Base-by-base conservation (phyloP, 805 yeast genomes). In the Nakazawaea ernobii region DNA sequence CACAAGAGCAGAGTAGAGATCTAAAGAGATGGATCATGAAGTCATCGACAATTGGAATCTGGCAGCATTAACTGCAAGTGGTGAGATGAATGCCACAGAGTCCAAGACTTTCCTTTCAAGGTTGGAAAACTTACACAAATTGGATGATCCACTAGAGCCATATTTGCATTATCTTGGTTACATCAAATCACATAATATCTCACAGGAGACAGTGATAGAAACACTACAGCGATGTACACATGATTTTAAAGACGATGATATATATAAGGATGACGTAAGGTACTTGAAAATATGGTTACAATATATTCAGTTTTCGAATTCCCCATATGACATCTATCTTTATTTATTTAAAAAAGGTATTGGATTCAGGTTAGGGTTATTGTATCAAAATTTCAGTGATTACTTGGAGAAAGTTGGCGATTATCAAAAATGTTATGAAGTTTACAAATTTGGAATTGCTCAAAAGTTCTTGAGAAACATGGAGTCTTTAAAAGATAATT, bases 141-240 rank as follows among this genome's bases (percentile, higher is more conserved):
- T 80, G 37, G 96, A 90, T 65, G 97, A 91, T 61, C 97, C 97
- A 0, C 60, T 90, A 20, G 88, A 86, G 52, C 77, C 81, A 1
- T 89, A 75, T 61, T 52, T 88, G n/a, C 83, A 82, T 15, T 90
- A 87, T 56, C 69, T 90, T 10, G 60, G 70, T n/a, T 89, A 96
- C 95, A 75, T 79, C 9, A 87, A 91, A 0, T 79, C 81, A 35
- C 95, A 74, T 0, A 70, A 73, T 32, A 71, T 76, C 3, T 68
- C 72, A 4, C 84, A 82, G 40, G 82, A 87, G 53, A 90, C 89
- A 0, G 67, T 89, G 43, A 63, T 89, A 3, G 68, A 64, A 13
- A 59, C 86, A 9, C 67, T 91, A 32, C 95, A 88, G 58, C 67
- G 83, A 41, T 84, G 94, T 54, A 82, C 95, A 0, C 74, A 80